Evolutionary conservation across 176 grass and related monocot species (phyloP).

Genomic region (Ampelocalamus luodianensis): DNA sequence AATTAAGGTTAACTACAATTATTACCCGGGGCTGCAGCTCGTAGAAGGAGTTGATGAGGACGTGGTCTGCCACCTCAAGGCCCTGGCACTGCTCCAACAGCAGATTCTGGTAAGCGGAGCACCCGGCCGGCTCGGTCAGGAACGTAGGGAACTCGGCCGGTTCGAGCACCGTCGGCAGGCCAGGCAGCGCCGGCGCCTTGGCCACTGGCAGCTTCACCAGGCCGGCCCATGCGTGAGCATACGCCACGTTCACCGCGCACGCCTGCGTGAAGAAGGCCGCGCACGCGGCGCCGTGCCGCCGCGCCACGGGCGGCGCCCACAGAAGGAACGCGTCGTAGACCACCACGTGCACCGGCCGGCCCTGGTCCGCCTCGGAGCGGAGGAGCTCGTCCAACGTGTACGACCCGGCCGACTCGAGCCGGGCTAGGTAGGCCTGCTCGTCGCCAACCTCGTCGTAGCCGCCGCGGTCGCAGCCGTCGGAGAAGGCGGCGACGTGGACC

Average conservation of each 20-base stretch:
- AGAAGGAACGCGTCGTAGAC: constrained; percentile 77
- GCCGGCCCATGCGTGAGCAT: constrained; percentile 64
- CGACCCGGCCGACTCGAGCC: constrained; percentile 45
- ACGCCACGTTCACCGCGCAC: constrained; percentile 61
- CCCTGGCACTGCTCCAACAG: constrained; percentile 55
- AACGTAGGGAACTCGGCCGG: constrained; percentile 57
- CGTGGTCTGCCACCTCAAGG: constrained; percentile 55
- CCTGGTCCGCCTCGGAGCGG: constrained; percentile 37
- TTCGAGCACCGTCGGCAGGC: constrained; percentile 41
- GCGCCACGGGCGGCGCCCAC: constrained; percentile 56
- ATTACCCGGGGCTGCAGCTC: constrained; percentile 33
- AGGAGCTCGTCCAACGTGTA: constrained; percentile 58
- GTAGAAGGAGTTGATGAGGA: constrained; percentile 76
- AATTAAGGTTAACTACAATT: no score
- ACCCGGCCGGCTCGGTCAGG: neutral
- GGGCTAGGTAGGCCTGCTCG: constrained; percentile 42
- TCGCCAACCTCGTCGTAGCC: constrained; percentile 38
- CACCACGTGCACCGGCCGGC: constrained; percentile 46
- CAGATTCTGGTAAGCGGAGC: constrained; percentile 34
- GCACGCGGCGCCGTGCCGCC: constrained; percentile 23
- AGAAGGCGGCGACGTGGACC: constrained; percentile 50
- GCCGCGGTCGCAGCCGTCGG: constrained; percentile 49
- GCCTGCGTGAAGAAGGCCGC: constrained; percentile 79
- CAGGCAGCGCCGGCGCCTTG: constrained; percentile 30
- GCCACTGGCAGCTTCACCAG: constrained; percentile 35